Evolutionary conservation across 331 rosid genomes (phyloP).

Genomic region (Acacia pycnantha): DNA sequence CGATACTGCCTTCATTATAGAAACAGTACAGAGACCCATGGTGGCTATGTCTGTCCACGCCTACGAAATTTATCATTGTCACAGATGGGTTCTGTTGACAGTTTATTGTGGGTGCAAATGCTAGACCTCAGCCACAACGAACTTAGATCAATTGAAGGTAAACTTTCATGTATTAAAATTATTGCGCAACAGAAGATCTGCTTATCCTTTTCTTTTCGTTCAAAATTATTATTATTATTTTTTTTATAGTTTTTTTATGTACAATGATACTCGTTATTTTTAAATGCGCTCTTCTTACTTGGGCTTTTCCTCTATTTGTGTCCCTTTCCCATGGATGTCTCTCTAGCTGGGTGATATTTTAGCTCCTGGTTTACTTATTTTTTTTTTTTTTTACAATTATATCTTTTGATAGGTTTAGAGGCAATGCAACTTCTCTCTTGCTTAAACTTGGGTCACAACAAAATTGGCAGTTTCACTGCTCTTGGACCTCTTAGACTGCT

Average conservation of each 20-base stretch:
- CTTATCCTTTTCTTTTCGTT: neutral
- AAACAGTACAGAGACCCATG: slow-evolving; percentile 34
- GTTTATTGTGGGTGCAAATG: slow-evolving; percentile 80
- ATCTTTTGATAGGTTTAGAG: slow-evolving; percentile 74
- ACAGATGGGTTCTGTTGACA: slow-evolving; percentile 65
- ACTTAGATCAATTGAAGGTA: slow-evolving; percentile 19
- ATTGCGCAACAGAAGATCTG: neutral
- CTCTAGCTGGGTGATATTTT: neutral
- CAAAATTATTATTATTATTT: neutral
- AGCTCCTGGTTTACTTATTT: slow-evolving; percentile 16
- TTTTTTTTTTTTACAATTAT: slow-evolving; percentile 10
- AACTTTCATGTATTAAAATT: neutral
- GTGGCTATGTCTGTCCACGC: slow-evolving; percentile 42
- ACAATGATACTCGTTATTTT: neutral
- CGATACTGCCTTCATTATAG: slow-evolving; percentile 50
- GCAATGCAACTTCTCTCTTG: slow-evolving; percentile 81
- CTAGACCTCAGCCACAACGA: slow-evolving; percentile 89
- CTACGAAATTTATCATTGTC: slow-evolving; percentile 71
- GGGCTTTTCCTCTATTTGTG: neutral
- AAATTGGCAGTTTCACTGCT: slow-evolving; percentile 65
- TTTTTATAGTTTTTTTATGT: neutral
- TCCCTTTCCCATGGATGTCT: neutral
- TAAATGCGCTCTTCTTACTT: neutral
- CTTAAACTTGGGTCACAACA: slow-evolving; percentile 78
- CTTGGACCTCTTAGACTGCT: slow-evolving; percentile 65